A percentile compares a stretch with the other conserved stretches of the same genome.
These are phyloP conservation scores for Lactuca saligna DNA, from an alignment of 129 eudicot genomes.

Conservation along the genomic window DNA sequence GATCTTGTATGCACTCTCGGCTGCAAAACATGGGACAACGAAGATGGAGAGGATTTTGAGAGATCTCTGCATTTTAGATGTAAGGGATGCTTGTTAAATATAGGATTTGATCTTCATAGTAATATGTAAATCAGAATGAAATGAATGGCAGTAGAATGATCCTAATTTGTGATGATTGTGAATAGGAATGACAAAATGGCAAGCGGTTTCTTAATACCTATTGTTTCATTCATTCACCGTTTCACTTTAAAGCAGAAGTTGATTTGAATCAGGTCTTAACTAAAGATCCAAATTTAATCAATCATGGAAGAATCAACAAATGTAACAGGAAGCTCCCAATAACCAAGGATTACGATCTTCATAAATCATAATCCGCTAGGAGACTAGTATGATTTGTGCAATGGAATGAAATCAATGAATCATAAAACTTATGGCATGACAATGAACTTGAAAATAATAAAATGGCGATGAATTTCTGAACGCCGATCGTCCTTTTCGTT, in stretches of 20 bases:
- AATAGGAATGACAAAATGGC: background rate
- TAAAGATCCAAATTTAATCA: conserved; percentile 8
- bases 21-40: conserved; percentile 81
- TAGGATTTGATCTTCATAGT: background rate
- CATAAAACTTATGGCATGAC: background rate
- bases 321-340: background rate
- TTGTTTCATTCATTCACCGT: background rate
- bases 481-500: background rate
- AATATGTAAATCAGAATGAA: background rate
- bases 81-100: conserved; percentile 18
- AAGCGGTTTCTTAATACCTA: background rate
- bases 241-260: background rate
- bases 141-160: background rate
- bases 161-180: background rate
- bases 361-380: background rate
- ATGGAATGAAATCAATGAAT: background rate
- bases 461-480: background rate
- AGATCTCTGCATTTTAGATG: conserved; percentile 61
- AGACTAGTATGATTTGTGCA: background rate
- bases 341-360: background rate
- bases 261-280: conserved; percentile 6
- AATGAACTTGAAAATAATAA: background rate
- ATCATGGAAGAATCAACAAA: background rate
- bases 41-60: conserved; percentile 58
- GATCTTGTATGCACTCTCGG: conserved; percentile 70